These are phyloP conservation scores for Aureobasidium leucospermi DNA, from an alignment of 2,329 filamentous ascomycete genomes.

Conservation along the genomic window DNA sequence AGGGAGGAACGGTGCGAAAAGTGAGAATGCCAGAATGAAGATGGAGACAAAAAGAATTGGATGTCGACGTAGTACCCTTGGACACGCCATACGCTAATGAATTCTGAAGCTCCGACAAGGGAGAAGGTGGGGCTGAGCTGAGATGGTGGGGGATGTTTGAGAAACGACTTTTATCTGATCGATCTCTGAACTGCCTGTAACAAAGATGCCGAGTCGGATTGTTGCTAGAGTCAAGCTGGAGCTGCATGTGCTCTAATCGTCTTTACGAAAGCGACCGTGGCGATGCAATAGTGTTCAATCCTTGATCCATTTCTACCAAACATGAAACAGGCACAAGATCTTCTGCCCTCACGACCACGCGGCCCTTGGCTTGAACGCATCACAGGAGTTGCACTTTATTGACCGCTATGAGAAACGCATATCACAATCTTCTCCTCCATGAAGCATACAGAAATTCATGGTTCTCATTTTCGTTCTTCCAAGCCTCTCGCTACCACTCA, in stretches of 20 bases:
- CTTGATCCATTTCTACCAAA: too few relatives aligned
- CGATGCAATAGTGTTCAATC: too few relatives aligned
- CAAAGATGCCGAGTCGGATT: too few relatives aligned
- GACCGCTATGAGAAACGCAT: not conserved
- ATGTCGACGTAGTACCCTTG: slow-evolving; percentile 3
- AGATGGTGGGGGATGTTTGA: not conserved
- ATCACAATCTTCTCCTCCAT: not conserved
- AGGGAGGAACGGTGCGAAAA: slow-evolving; percentile 34
- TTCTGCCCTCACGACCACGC: not conserved
- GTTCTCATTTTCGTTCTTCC: too few relatives aligned
- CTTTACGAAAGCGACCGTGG: too few relatives aligned
- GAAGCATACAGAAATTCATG: too few relatives aligned
- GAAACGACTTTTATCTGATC: not conserved
- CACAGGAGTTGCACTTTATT: not conserved
- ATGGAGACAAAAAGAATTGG: slow-evolving; percentile 19
- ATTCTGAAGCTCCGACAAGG: slow-evolving; percentile 10
- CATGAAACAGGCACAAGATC: not conserved
- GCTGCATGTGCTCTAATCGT: too few relatives aligned
- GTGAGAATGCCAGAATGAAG: slow-evolving; percentile 36
- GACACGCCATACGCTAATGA: slow-evolving; percentile 11
- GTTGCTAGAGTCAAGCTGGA: too few relatives aligned
- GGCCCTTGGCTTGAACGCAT: not conserved
- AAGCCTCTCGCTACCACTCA: not conserved
- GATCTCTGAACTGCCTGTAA: not conserved
- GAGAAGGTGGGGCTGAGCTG: slow-evolving; percentile 8